These are phyloP conservation scores for Scenedesmus sp. DNA, from an alignment of 163 green algal genomes.

Conservation along the genomic window DNA sequence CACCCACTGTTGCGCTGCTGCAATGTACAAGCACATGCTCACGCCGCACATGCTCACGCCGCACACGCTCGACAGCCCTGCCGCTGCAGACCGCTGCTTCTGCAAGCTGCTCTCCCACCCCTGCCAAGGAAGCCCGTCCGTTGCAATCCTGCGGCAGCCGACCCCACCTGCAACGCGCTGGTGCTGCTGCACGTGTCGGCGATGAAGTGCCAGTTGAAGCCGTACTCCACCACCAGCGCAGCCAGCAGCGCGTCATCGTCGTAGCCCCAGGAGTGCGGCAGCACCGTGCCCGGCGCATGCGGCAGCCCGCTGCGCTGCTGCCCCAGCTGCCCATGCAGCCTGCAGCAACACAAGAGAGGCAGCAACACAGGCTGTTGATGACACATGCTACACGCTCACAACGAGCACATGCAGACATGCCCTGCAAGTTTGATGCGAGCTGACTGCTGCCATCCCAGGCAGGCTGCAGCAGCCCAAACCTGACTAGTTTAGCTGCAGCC, in stretches of 20 bases:
- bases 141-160: neutral
- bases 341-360: neutral
- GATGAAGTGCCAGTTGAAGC: slow-evolving; percentile 54
- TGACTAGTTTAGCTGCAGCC: no score
- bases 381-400: neutral
- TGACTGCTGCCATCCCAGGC: no score
- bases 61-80: neutral
- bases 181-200: slow-evolving; percentile 45
- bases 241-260: slow-evolving; percentile 54
- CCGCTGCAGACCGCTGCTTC: neutral
- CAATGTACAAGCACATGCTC: neutral
- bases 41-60: no score
- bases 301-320: slow-evolving; percentile 15
- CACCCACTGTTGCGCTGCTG: no score
- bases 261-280: slow-evolving; percentile 44
- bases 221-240: slow-evolving; percentile 47
- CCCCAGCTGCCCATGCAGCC: slow-evolving; percentile 5
- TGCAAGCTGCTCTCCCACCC: neutral
- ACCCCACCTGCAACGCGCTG: slow-evolving; percentile 22
- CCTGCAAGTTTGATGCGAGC: neutral
- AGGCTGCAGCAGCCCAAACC: no score
- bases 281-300: neutral
- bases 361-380: neutral
- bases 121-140: neutral
- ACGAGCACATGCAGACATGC: neutral